phyloP scores from a whole-genome alignment of 768 basidiomycete species.

The Kwoniella heveanensis region DNA sequence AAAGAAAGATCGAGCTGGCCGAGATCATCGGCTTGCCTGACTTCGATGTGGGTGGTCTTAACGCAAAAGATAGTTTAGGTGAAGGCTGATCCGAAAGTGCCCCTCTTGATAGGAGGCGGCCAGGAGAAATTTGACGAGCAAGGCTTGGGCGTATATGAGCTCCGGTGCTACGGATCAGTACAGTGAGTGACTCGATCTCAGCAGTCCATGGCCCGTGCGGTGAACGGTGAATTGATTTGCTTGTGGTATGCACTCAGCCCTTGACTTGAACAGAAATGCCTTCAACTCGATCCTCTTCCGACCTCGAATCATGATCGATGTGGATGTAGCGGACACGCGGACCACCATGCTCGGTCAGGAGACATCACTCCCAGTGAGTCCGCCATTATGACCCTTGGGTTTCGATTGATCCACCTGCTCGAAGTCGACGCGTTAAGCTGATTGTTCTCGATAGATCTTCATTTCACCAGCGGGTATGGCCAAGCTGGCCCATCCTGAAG shows the following conservation, averaged over 20 bases:
- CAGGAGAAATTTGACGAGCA: constrained; percentile 41
- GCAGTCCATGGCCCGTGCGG: background rate
- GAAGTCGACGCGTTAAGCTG: background rate
- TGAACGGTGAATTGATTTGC: too few relatives aligned
- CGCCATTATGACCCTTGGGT: too few relatives aligned
- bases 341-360: constrained; percentile 53
- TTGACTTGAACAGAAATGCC: constrained; percentile 43
- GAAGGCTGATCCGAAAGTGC: background rate
- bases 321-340: constrained; percentile 50
- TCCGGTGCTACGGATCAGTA: constrained; percentile 54
- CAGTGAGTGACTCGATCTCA: constrained; percentile 33
- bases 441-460: constrained; percentile 46
- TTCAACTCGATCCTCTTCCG: constrained; percentile 55
- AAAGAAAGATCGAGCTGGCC: constrained; percentile 46
- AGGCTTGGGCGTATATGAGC: constrained; percentile 55
- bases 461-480: constrained; percentile 58
- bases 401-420: too few relatives aligned
- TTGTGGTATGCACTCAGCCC: constrained; percentile 19
- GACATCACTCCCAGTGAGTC: constrained; percentile 48
- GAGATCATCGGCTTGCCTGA: constrained; percentile 55
- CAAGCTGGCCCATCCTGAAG: constrained; percentile 56
- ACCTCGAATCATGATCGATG: constrained; percentile 54
- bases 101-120: constrained; percentile 43
- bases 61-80: too few relatives aligned
- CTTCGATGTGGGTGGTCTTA: constrained; percentile 45